Percentiles rank a stretch among this genome's conserved stretches.
These are phyloP conservation scores for Monosporozyma unispora DNA, from an alignment of 805 yeast species.

Conservation along the genomic window DNA sequence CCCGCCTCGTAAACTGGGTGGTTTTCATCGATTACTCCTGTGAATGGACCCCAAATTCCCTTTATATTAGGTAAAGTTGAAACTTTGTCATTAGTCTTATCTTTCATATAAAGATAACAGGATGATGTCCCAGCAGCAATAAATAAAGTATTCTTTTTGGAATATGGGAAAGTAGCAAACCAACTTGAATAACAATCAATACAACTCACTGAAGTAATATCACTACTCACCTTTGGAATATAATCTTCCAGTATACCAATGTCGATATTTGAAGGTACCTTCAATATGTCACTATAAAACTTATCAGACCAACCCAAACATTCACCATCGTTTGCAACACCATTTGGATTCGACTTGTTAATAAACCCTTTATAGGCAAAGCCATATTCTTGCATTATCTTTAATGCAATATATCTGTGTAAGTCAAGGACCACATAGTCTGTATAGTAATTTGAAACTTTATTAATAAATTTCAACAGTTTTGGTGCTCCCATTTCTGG, in stretches of 20 bases:
- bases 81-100: background rate
- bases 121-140: constrained; percentile 60
- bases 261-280: constrained; percentile 20
- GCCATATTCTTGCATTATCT: constrained; percentile 17
- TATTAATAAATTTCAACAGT: constrained; percentile 32
- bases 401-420: constrained; percentile 36
- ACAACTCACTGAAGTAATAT: constrained; percentile 37
- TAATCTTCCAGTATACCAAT: constrained; percentile 6
- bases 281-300: constrained; percentile 18
- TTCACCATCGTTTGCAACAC: constrained; percentile 47
- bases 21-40: constrained; percentile 24
- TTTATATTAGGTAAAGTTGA: constrained; percentile 12
- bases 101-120: constrained; percentile 37
- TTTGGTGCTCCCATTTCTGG: constrained; percentile 56
- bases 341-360: constrained; percentile 11
- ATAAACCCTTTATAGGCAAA: constrained; percentile 6
- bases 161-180: constrained; percentile 32
- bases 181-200: constrained; percentile 55
- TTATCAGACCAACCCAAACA: constrained; percentile 42
- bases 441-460: constrained; percentile 1
- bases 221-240: constrained; percentile 6
- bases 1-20: constrained; percentile 44
- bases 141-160: constrained; percentile 27
- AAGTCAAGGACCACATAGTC: constrained; percentile 39
- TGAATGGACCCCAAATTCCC: constrained; percentile 58